Conservation (phyloP, 1,139 yeast genomes). For the Cylindricascospora bacillispora region DNA sequence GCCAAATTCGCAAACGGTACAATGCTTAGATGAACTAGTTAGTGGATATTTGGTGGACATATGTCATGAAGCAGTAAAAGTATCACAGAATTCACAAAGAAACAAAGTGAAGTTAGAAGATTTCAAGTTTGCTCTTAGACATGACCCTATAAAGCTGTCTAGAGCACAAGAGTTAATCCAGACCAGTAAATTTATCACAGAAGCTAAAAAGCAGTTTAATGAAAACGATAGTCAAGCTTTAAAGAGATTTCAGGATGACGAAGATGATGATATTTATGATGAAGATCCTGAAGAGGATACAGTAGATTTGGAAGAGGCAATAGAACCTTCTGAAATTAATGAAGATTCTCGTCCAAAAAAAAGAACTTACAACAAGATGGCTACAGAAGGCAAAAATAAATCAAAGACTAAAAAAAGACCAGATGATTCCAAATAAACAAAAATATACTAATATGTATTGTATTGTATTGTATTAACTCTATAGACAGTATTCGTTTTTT, state of each 20-base stretch:
- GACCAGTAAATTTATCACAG: constrained; percentile 61
- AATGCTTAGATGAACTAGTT: constrained; percentile 72
- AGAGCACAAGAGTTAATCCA: constrained; percentile 70
- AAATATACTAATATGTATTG: too few relatives aligned
- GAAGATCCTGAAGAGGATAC: constrained; percentile 12
- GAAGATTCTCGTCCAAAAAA: constrained; percentile 2
- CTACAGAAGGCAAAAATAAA: background rate
- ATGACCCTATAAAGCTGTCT: constrained; percentile 74
- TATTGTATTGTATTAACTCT: too few relatives aligned
- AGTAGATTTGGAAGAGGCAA: constrained; percentile 8
- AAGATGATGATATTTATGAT: constrained; percentile 21
- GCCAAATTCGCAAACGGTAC: constrained; percentile 66
- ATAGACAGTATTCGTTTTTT: too few relatives aligned
- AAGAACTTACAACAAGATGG: background rate
- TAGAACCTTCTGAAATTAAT: constrained; percentile 2
- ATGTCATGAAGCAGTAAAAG: constrained; percentile 36
- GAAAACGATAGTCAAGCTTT: constrained; percentile 40
- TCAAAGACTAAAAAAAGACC: too few relatives aligned
- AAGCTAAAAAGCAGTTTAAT: constrained; percentile 75
- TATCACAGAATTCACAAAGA: constrained; percentile 45
- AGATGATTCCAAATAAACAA: too few relatives aligned
- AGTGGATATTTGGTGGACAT: constrained; percentile 64
- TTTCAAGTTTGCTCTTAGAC: constrained; percentile 70
- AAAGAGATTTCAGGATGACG: constrained; percentile 24
- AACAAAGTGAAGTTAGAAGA: constrained; percentile 77